A percentile compares a stretch with the other conserved stretches of the same genome.
phyloP scores from a whole-genome alignment of 2,329 filamentous ascomycete species.

The Podosphaera xanthii region DNA sequence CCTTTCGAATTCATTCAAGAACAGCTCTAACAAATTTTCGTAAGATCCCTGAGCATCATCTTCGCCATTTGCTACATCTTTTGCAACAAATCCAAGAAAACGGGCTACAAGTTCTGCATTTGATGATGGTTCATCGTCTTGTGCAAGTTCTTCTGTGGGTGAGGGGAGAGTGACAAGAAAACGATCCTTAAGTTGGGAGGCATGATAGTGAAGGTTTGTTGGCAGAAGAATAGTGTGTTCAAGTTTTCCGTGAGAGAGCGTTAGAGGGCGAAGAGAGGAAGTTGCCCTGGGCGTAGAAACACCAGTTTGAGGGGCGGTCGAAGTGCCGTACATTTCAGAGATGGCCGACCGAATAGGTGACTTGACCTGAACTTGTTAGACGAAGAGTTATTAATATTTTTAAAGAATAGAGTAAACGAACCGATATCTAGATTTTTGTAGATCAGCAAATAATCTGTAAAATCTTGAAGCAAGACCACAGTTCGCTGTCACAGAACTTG shows the following conservation, averaged over 20 bases:
- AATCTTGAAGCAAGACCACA: neutral
- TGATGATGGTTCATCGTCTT: constrained; percentile 97
- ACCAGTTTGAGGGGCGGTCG: constrained; percentile 73
- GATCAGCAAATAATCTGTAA: too few relatives aligned
- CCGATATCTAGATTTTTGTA: neutral
- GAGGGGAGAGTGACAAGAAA: constrained; percentile 69
- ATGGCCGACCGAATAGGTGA: constrained; percentile 2
- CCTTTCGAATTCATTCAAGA: constrained; percentile 90
- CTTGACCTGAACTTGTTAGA: neutral
- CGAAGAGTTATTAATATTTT: constrained; percentile 2
- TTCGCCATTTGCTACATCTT: constrained; percentile 78
- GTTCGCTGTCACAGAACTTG: neutral
- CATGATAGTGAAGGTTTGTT: constrained; percentile 87
- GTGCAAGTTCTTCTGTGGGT: constrained; percentile 89
- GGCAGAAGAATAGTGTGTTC: constrained; percentile 92
- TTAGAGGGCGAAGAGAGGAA: constrained; percentile 75
- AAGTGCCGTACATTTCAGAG: constrained; percentile 61
- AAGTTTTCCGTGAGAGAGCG: constrained; percentile 77
- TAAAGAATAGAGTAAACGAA: neutral
- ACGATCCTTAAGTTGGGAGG: constrained; percentile 76
- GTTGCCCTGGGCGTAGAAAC: constrained; percentile 90
- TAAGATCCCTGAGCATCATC: constrained; percentile 75
- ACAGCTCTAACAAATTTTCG: constrained; percentile 75
- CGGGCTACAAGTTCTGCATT: constrained; percentile 76
- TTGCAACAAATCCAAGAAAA: constrained; percentile 76